Evolutionary conservation across 495 filamentous ascomycete genomes (phyloP), one percentile per base, ranked within the genome.

Genomic region (Rhypophila decipiens): DNA sequence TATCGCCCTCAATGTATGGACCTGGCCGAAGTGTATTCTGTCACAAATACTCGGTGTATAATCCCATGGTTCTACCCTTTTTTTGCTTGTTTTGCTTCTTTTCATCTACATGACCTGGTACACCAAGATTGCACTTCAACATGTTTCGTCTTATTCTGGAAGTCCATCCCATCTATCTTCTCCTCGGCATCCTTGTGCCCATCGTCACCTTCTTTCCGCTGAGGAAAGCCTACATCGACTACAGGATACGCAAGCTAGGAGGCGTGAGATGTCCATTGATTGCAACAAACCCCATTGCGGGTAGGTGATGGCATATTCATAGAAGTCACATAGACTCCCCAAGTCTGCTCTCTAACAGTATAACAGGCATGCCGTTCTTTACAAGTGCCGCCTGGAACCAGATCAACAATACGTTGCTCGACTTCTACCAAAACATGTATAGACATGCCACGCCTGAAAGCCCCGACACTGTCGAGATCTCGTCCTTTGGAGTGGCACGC

Each of bases 381-480:
- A 11, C 45, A 34, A 46, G 47, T 17, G 50, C 47, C 19, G 56
- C 34, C 22, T 56, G 46, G 12, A 39, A 39, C 19, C 60, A 67
- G 50, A 54, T 47, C 38, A 60, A 60, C 18, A 63, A 72, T 45
- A 51, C 53, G 13, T 48, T 70, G 19, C 49, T 64, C n/a, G 59
- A 66, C 7, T 53, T 51, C 35, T 65, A 58, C 44, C 51, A 59
- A 9, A 53, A 45, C 38, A 34, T 67, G 29, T 71, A 52, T 46
- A 20, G 56, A 1, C 44, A 42, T 34, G 61, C 54, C 7, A 65
- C 60, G 2, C 62, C 60, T 2, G 63, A 60, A 39, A 64, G 62
- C 37, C 68, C 65, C 4, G 59, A 72, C 53, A 61, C 55, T 23
- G 59, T 67, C 36, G 69, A 71, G 52, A 46, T 65, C 29, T 51